Percentiles rank a stretch among this genome's conserved stretches.
Evolutionary conservation across 352 stramenopile species (phyloP).

Genomic region (Phytophthora vignae): DNA sequence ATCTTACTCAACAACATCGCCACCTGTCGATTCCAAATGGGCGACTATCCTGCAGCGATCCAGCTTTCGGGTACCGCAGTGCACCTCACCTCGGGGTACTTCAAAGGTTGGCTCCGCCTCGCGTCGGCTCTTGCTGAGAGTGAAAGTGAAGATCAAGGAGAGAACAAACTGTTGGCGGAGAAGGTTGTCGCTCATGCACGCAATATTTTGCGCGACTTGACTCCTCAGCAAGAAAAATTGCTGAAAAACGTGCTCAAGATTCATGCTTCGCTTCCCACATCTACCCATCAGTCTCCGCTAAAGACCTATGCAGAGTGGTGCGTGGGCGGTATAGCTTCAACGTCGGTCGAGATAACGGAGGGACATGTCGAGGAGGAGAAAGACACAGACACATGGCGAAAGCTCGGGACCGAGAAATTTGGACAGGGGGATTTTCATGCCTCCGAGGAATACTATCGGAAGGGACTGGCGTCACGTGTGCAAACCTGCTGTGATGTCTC

Average conservation of each 20-base stretch:
- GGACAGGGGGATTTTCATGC: not conserved
- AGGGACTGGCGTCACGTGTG: slow-evolving; percentile 7
- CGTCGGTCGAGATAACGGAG: not conserved
- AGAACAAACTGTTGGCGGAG: not conserved
- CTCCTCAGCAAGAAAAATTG: slow-evolving; percentile 8
- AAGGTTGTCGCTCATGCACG: slow-evolving; percentile 10
- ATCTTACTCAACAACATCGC: slow-evolving; percentile 35
- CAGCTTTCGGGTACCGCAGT: slow-evolving; percentile 31
- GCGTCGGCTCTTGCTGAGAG: slow-evolving; percentile 19
- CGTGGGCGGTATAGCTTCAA: not conserved
- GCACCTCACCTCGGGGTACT: slow-evolving; percentile 24
- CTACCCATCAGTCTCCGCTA: not conserved
- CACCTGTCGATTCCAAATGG: slow-evolving; percentile 25
- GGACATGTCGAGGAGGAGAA: not conserved
- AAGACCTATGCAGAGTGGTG: slow-evolving; percentile 27
- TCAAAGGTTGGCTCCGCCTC: slow-evolving; percentile 34
- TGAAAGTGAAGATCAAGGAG: not conserved
- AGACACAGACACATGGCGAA: slow-evolving; percentile 23
- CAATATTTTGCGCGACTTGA: slow-evolving; percentile 2
- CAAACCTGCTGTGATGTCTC: slow-evolving; percentile 16
- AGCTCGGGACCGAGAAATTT: slow-evolving; percentile 23
- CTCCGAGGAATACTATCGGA: slow-evolving; percentile 27
- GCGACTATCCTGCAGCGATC: slow-evolving; percentile 21
- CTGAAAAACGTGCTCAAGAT: slow-evolving; percentile 10
- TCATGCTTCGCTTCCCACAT: not conserved